Evolutionary conservation across 768 basidiomycete genomes (phyloP).

Genomic region (Cystofilobasidium ferigula): DNA sequence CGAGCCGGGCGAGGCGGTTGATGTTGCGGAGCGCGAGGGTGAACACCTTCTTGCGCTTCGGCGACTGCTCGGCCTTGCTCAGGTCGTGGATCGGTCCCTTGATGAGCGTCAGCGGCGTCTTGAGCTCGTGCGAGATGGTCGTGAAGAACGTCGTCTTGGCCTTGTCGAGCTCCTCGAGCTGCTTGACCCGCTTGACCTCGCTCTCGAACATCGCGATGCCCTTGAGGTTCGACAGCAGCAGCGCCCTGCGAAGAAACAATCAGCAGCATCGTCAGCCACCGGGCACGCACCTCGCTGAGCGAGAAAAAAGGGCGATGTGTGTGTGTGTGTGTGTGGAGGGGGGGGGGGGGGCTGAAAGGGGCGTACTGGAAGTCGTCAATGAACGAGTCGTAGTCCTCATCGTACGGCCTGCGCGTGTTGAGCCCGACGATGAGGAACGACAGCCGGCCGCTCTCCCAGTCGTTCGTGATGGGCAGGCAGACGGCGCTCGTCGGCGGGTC

Average conservation of each 20-base stretch:
- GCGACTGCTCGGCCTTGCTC: background rate
- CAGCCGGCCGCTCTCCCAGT: constrained; percentile 15
- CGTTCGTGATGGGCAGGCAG: constrained; percentile 10
- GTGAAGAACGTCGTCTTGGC: constrained; percentile 29
- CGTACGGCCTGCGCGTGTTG: constrained; percentile 32
- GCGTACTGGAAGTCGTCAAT: background rate
- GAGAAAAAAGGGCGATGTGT: too few species aligned
- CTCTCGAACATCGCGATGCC: constrained; percentile 1
- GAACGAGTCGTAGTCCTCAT: constrained; percentile 29
- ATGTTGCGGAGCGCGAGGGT: background rate
- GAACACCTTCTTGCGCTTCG: constrained; percentile 1
- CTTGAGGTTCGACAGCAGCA: background rate
- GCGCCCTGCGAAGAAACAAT: background rate
- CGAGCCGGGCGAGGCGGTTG: background rate
- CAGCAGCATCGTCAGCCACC: too few species aligned
- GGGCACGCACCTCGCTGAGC: too few species aligned
- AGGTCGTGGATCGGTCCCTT: constrained; percentile 32
- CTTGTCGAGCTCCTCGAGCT: constrained; percentile 31
- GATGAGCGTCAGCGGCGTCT: constrained; percentile 36
- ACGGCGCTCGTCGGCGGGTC: constrained; percentile 5
- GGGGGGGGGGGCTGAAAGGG: background rate
- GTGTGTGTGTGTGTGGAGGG: too few species aligned
- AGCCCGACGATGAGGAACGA: constrained; percentile 32
- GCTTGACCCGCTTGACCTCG: background rate
- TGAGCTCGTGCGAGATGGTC: constrained; percentile 23